These are phyloP conservation scores for Circinella umbellata DNA, from an alignment of 371 early-diverging fungal genomes.

Conservation along the genomic window DNA sequence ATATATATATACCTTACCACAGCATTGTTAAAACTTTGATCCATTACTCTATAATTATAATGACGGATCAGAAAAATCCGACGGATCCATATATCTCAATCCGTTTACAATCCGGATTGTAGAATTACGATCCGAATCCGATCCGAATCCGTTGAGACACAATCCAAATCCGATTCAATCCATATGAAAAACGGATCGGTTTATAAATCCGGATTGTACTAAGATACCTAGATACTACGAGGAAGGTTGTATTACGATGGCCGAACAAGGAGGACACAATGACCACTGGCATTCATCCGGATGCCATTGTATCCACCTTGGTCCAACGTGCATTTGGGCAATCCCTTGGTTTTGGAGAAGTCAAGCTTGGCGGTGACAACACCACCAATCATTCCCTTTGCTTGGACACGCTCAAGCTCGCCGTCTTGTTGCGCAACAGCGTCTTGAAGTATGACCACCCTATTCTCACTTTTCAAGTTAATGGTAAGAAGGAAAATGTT, in stretches of 20 bases:
- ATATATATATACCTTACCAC: no score
- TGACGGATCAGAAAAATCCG: no score
- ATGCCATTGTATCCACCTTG: slow-evolving; percentile 33
- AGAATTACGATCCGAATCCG: no score
- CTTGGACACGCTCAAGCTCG: slow-evolving; percentile 30
- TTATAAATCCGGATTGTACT: no score
- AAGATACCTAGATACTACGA: slow-evolving; percentile 10
- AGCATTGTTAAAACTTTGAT: no score
- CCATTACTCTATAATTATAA: no score
- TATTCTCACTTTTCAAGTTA: slow-evolving; percentile 24
- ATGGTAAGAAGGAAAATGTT: slow-evolving; percentile 19
- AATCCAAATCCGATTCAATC: no score
- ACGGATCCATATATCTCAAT: no score
- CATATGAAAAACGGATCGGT: no score
- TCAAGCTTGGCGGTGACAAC: slow-evolving; percentile 32
- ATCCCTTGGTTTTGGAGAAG: slow-evolving; percentile 35
- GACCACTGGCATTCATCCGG: slow-evolving; percentile 23
- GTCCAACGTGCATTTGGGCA: slow-evolving; percentile 34
- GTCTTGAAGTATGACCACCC: slow-evolving; percentile 18
- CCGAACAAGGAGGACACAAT: slow-evolving; percentile 16
- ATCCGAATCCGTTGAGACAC: no score
- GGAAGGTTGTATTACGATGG: slow-evolving; percentile 21
- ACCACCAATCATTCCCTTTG: slow-evolving; percentile 38
- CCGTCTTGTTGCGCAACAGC: slow-evolving; percentile 24
- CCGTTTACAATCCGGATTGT: no score